Percentiles rank a stretch among this genome's conserved stretches.
Evolutionary conservation across 2,329 filamentous ascomycete genomes (phyloP).

Genomic region (Aspergillus phoenicis): DNA sequence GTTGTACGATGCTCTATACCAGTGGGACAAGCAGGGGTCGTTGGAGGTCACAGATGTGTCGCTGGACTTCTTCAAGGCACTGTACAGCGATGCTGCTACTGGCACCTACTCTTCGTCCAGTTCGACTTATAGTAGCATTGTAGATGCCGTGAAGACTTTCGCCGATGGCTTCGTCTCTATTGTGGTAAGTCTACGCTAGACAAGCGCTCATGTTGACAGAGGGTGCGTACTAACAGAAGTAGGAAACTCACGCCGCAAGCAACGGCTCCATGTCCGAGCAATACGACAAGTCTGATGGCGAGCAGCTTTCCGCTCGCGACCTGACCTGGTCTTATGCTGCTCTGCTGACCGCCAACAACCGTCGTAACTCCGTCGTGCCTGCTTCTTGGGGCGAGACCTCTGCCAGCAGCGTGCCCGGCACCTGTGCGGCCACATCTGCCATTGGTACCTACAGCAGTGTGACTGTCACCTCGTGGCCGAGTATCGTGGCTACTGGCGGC

Average conservation of each 20-base stretch:
- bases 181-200: conserved; percentile 31
- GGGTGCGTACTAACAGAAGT: neutral
- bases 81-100: conserved; percentile 58
- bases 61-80: conserved; percentile 70
- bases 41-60: conserved; percentile 68
- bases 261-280: conserved; percentile 46
- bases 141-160: conserved; percentile 64
- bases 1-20: conserved; percentile 73
- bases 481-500: conserved; percentile 33
- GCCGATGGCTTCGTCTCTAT: conserved; percentile 59
- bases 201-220: neutral
- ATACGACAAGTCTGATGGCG: conserved; percentile 39
- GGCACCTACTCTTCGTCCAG: conserved; percentile 67
- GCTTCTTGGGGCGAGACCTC: conserved; percentile 37
- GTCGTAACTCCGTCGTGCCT: conserved; percentile 37
- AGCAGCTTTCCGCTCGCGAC: conserved; percentile 42
- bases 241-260: conserved; percentile 31
- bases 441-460: conserved; percentile 38
- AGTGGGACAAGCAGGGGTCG: conserved; percentile 66
- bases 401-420: conserved; percentile 35
- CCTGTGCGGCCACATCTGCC: conserved; percentile 34
- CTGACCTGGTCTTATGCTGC: conserved; percentile 52
- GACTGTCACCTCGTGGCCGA: conserved; percentile 38
- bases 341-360: conserved; percentile 41
- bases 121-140: conserved; percentile 56